phyloP scores from a whole-genome alignment of 164 flowering plant genomes.

The Chloranthus sessilifolius region DNA sequence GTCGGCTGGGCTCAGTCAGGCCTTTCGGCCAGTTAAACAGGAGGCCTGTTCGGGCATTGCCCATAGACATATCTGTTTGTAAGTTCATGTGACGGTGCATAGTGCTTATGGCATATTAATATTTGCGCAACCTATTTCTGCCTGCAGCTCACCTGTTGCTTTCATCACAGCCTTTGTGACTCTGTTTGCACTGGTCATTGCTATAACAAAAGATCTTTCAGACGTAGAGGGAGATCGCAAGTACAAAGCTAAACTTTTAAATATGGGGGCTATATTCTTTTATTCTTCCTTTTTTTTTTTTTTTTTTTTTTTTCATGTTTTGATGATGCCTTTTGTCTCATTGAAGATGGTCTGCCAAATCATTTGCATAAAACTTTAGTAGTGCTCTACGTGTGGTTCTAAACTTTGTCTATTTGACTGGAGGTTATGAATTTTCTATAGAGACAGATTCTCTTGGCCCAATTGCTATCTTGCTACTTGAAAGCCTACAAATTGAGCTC shows the following conservation, averaged over 20 bases:
- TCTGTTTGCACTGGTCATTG: slow-evolving; percentile 92
- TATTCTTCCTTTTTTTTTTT: not conserved
- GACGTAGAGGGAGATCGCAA: slow-evolving; percentile 98
- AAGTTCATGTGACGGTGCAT: not conserved
- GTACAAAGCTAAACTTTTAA: slow-evolving; percentile 28
- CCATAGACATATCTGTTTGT: no score
- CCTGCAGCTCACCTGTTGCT: slow-evolving; percentile 83
- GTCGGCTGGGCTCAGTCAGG: no score
- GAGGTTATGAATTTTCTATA: no score
- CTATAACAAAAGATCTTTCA: slow-evolving; percentile 97
- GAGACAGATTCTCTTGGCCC: no score
- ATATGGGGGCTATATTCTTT: slow-evolving; percentile 1
- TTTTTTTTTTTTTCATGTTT: not conserved
- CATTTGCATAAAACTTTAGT: no score
- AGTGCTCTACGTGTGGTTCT: no score
- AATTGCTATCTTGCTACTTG: no score
- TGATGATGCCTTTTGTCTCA: not conserved
- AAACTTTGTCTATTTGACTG: no score
- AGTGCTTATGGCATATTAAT: not conserved
- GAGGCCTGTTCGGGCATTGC: no score
- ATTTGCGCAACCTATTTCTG: slow-evolving; percentile 8
- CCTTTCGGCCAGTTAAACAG: no score
- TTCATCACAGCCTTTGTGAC: slow-evolving; percentile 94
- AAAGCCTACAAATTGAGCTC: no score
- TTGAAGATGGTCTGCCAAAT: no score